Evolutionary conservation across 1,284 basidiomycete species (phyloP).

Genomic region (Phlebopus sp.): DNA sequence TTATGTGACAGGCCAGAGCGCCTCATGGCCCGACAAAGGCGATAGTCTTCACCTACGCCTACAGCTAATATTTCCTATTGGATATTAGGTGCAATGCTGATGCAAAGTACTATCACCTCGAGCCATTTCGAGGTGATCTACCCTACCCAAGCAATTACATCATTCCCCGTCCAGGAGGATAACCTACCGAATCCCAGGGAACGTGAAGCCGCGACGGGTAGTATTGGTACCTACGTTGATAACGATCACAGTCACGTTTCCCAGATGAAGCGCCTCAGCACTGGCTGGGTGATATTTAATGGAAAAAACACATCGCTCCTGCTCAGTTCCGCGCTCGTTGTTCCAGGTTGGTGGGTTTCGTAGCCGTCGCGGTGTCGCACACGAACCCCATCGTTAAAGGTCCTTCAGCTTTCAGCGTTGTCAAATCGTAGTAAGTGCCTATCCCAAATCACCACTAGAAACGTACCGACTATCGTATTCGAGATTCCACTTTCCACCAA

Average conservation of each 20-base stretch:
- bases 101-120: not conserved
- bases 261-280: too few species aligned
- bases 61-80: slow-evolving; percentile 5
- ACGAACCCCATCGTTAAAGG: not conserved
- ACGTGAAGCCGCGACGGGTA: too few species aligned
- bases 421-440: not conserved
- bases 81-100: slow-evolving; percentile 6
- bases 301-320: not conserved
- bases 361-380: not conserved
- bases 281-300: too few species aligned
- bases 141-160: not conserved
- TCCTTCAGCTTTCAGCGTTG: not conserved
- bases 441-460: not conserved
- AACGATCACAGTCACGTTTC: too few species aligned
- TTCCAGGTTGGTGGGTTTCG: slow-evolving; percentile 1
- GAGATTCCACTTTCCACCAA: not conserved
- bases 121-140: slow-evolving; percentile 11
- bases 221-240: too few species aligned
- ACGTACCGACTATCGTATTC: not conserved
- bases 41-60: not conserved
- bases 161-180: too few species aligned
- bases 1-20: slow-evolving; percentile 19
- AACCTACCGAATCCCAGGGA: too few species aligned
- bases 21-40: slow-evolving; percentile 2
- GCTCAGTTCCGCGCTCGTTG: not conserved